Base-by-base conservation (phyloP, 768 basidiomycete species). In the Serendipita sp. region DNA sequence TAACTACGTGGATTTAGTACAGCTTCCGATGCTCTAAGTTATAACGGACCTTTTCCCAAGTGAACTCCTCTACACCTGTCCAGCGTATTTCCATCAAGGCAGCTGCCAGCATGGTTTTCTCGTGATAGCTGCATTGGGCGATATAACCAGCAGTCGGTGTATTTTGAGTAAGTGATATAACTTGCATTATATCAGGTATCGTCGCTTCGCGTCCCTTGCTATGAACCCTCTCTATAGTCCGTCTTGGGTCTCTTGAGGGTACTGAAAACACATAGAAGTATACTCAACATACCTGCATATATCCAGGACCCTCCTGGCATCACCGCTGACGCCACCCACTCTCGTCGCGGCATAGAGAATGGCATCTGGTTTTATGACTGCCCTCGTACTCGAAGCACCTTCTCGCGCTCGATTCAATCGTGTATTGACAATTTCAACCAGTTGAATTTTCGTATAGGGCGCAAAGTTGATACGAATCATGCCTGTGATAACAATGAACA, bases 401-500 rank as follows among this genome's bases (percentile, higher is more conserved):
- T 79, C 77, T 66, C 80, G 77, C 2, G 84, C 81, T 36, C 80
- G 81, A 3, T 77, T 77, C 63, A 99, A 74, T 3, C 96, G 83
- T 0, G 90, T 83, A n/a, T 83, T 80, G 3, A 97, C 88, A 64
- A 99, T 99, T 68, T 85, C 79, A 68, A 86, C 81, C 1, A 99
- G 80, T 70, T 91, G 91, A 3, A 74, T 72, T 37, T 81, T 85
- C 33, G 77, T 86, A 71, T 96, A 99, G 3, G 96, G 88, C 69
- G 87, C 82, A 75, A 98, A 99, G 68, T 92, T 91, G 68, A 92
- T 93, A 37, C 91, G 83, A 31, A 84, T 82, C 85, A 92, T 91
- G 13, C 91, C 91, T 91, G 67, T 23, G 8, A 63, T 31, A 10
- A 55, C 3, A 6, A 40, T 44, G 40, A 45, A n/a, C 16, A 5